Base-by-base conservation (phyloP, 208 protist genomes). In the Strigomonas galati region DNA sequence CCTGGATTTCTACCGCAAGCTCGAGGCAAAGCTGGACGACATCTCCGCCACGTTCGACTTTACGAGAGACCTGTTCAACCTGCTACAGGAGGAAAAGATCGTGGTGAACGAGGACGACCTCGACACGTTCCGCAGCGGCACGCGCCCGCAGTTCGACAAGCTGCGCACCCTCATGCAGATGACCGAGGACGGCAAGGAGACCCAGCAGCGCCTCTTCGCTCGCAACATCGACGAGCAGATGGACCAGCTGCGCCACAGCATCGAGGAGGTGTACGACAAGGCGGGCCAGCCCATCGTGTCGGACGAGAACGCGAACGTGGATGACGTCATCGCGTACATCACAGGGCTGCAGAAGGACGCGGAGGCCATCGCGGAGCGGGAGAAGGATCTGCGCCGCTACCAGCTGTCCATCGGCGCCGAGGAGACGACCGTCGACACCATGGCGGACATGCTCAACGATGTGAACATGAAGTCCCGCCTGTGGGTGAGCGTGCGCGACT, bases 171-270 rank as follows among this genome's bases (percentile, higher is more conserved):
- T 91, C 52, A 87, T 97, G 78, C 82, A 91, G 62, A 80, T 82
- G 26, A 88, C 85, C 32, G 85, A 97, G 49, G 91, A 98, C 67
- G 83, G 80, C 52, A 94, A 87, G 74, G 94, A 97, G 35, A 61
- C 83, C 23, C 89, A 96, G 71, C 81, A 94, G 69, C 89, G 94
- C 44, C 74, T 92, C 67, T 98, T 98, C 75, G 87, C 85, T 48
- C 87, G 88, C 40, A 87, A 93, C 71, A 81, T 98, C 30, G 94
- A 98, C 31, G 87, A 97, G 73, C 83, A 97, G 65, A 95, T 98
- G 81, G 88, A 94, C 30, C 75, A 92, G 62, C 84, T 98, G 61
- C 84, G 89, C 49, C 87, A 74, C 55, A 66, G 80, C 46, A 94
- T 98, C 63, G 85, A 93, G 70, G 90, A 83, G 55, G 85, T 97